These are phyloP conservation scores for Lactarius tabidus DNA, from an alignment of 768 basidiomycete genomes.

Conservation along the genomic window DNA sequence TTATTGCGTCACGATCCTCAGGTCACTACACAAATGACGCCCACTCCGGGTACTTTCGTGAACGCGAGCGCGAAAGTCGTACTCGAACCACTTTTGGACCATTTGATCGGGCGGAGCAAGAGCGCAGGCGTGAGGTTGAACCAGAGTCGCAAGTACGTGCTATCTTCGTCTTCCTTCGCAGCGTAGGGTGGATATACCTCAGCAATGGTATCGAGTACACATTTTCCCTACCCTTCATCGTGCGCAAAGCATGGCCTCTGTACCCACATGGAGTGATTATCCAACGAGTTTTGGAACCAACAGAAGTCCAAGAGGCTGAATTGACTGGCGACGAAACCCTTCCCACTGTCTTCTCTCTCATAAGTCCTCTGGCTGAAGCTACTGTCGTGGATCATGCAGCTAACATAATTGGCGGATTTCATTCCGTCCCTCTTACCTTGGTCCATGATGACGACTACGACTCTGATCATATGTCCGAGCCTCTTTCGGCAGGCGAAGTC, in stretches of 20 bases:
- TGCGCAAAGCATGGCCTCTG: slow-evolving; percentile 73
- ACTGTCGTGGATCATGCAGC: slow-evolving; percentile 63
- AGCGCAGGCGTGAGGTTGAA: slow-evolving; percentile 38
- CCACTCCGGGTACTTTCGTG: slow-evolving; percentile 28
- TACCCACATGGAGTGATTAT: slow-evolving; percentile 77
- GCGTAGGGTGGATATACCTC: slow-evolving; percentile 66
- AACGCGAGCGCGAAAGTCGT: slow-evolving; percentile 28
- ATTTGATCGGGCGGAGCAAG: slow-evolving; percentile 32
- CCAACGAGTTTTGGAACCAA: slow-evolving; percentile 64
- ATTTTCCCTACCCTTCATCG: slow-evolving; percentile 76
- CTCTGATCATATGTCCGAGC: slow-evolving; percentile 43
- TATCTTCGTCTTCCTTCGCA: slow-evolving; percentile 75
- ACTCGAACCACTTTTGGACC: slow-evolving; percentile 40
- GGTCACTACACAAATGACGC: slow-evolving; percentile 32
- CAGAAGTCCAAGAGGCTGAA: slow-evolving; percentile 63
- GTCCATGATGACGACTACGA: slow-evolving; percentile 40
- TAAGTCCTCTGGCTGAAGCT: slow-evolving; percentile 72
- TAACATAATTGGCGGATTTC: slow-evolving; percentile 51
- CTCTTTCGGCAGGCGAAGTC: slow-evolving; percentile 60
- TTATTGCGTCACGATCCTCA: slow-evolving; percentile 30
- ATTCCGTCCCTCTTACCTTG: slow-evolving; percentile 27
- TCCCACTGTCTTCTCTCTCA: slow-evolving; percentile 79
- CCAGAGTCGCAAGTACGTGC: slow-evolving; percentile 47
- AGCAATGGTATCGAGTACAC: slow-evolving; percentile 71
- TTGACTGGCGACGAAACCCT: slow-evolving; percentile 61